Base-by-base conservation (phyloP, 805 yeast species). In the Barnettozyma sucrosica region DNA sequence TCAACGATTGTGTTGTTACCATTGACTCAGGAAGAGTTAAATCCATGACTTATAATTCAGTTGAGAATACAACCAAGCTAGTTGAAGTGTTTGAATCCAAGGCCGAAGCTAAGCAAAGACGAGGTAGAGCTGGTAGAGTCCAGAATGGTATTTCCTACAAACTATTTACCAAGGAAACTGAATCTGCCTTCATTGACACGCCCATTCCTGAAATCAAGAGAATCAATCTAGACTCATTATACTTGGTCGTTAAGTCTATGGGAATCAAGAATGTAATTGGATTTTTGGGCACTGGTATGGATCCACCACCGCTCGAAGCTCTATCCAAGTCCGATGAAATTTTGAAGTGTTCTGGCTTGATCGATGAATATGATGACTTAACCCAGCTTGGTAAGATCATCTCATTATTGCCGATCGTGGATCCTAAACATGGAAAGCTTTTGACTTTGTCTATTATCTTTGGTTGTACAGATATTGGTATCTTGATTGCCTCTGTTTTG, bases 51-150 rank as follows among this genome's bases (percentile, higher is more conserved):
- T 92, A 81, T 59, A 90, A 88, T 60, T 58, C 88, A 0, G 71
- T 68, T 33, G 70, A 80, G 14, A 85, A 85, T 55, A 76, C 89
- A 5, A 81, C 93, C 0, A 77, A 77, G 46, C 71, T 92, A 41
- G 71, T 80, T 5, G 97, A 92, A 57, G 72, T 75, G 4, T 92
- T 96, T 89, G 88, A 89, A 20, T 90, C 98, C 0, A 78, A 77
- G 52, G 97, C 98, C 0, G 96, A 95, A 58, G 83, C 83, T 20
- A 77, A 80, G 20, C 99, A 92, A 66, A 77, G 99, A 68, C 74
- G 96, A 64, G 99, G 99, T 63, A 85, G 99, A 71, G 92, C 97
- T n/a, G 99, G 99, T 53, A 90, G 99, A 77, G 89, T 92, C 11
- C 77, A 82, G 32, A 72, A 72, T 23, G 99, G 99, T 48, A 69